Base-by-base conservation (phyloP, 2,329 filamentous ascomycete genomes). In the Diaporthe ilicicola region DNA sequence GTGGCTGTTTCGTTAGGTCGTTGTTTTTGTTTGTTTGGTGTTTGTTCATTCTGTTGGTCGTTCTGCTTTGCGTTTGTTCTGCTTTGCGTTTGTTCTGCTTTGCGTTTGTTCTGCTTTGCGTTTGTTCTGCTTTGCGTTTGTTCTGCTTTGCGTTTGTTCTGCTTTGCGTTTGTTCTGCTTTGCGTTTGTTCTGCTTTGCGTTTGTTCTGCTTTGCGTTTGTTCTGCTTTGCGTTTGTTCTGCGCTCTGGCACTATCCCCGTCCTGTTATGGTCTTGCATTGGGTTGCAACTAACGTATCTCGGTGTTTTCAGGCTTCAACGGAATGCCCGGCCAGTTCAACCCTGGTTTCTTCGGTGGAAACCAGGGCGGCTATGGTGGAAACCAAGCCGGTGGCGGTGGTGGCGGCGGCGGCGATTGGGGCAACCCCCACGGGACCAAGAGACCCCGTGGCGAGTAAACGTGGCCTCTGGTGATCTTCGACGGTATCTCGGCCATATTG, bases 341-440 rank as follows among this genome's bases (percentile, higher is more conserved):
- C 78, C 89, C 91, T 46, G 89, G 86, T 70, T 94, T 94, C 83
- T 95, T 94, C 80, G 84, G 85, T 59, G 82, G 82, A 69, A 82
- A 85, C 76, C 86, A 87, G 74, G 80, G 80, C 37, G 81, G 90
- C 70, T 91, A 91, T 70, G 90, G 90, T 81, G 93, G 93, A 85
- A 95, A 95, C 77, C 93, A 68, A 59, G 53, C 29, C n/a, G 65
- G 65, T 15, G 65, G 66, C 15, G 64, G 50, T 53, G 66, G 61
- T 10, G 61, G 61, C 22, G 61, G 59, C 13, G 81, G 82, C 69
- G 82, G 90, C 70, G 91, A 91, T 69, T 90, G 90, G 81, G 93
- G 93, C 85, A 95, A 95, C 77, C 93, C 93, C 7, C 93, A 95
- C 75, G 93, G 93, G 37, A 90, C 91, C 4, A 96, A 96, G 83